These are phyloP conservation scores for Sporothrix euskadiensis DNA, from an alignment of 2,329 filamentous ascomycete genomes.

Conservation along the genomic window DNA sequence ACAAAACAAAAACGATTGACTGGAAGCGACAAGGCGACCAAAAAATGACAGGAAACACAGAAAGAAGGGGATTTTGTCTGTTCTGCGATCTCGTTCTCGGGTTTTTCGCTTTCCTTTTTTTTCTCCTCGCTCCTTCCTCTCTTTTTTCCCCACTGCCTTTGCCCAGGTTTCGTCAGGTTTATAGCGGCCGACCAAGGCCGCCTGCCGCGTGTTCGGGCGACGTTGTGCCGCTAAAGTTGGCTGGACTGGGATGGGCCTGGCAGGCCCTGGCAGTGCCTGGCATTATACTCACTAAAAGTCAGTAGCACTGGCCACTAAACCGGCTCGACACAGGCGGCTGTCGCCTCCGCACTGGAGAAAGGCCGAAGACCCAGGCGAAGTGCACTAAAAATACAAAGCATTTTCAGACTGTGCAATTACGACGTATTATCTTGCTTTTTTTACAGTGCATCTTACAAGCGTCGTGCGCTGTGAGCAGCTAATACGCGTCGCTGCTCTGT, in stretches of 20 bases:
- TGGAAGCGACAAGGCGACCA: not conserved
- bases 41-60: not conserved
- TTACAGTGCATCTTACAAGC: not conserved
- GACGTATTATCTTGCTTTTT: no score
- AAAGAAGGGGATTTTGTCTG: not conserved
- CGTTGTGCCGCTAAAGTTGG: constrained; percentile 10
- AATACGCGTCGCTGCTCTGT: not conserved
- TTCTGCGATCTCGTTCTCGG: not conserved
- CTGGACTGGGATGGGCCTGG: constrained; percentile 3
- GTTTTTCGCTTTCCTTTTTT: not conserved
- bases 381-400: not conserved
- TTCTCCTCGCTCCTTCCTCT: not conserved
- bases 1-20: constrained; percentile 10
- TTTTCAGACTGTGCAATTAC: not conserved
- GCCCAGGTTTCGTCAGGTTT: constrained; percentile 12
- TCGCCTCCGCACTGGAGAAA: not conserved
- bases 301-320: not conserved
- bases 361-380: not conserved
- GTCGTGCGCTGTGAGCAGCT: not conserved
- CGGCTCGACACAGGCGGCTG: not conserved
- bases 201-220: constrained; percentile 21
- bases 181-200: not conserved
- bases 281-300: not conserved
- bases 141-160: not conserved
- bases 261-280: not conserved